Base-by-base conservation (phyloP, 768 basidiomycete genomes). In the Russula vinacea region DNA sequence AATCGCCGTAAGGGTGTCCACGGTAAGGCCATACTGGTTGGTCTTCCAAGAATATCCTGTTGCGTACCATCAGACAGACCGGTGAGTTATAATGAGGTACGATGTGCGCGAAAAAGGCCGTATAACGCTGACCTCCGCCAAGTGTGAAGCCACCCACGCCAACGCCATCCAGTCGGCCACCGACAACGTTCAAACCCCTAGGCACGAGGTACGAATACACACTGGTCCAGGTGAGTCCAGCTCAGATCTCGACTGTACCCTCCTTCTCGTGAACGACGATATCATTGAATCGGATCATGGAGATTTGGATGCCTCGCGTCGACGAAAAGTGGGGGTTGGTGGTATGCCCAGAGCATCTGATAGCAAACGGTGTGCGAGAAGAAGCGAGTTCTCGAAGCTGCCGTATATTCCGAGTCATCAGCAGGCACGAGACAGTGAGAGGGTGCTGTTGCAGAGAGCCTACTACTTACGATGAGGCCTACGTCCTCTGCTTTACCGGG, bases 341-440 rank as follows among this genome's bases (percentile, higher is more conserved):
- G 1, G 64, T 17, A 35, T 71, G 70, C 3, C 70, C 70, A 29
- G 70, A 70, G 4, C 68, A 64, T 58, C 71, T 71, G 45, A 71
- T 60, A 52, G 62, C 62, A 4, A 62, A 62, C 4, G 62, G 56
- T 16, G 35, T 24, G 49, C 40, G 62, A 24, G 62, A 5, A 5
- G 0, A 9, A 3, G 24, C 29, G 2, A 62, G 37, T 40, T 51
- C 32, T 16, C 11, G 29, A 9, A 62, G 56, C 62, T 62, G 22
- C 14, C 39, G 39, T 16, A 14, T 40, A 40, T 40, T 37, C 9
- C 35, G 35, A 37, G 39, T n/a, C n/a, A n/a, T 40, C 39, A 40
- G 10, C 11, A 40, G 11, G 39, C 3, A 40, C 39, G 39, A 40
- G 39, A 40, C 39, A 9, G 39, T 40, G 35, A 35, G 35, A 10